Base-by-base conservation (phyloP, 2,329 filamentous ascomycete species). In the Sclerotinia minor region DNA sequence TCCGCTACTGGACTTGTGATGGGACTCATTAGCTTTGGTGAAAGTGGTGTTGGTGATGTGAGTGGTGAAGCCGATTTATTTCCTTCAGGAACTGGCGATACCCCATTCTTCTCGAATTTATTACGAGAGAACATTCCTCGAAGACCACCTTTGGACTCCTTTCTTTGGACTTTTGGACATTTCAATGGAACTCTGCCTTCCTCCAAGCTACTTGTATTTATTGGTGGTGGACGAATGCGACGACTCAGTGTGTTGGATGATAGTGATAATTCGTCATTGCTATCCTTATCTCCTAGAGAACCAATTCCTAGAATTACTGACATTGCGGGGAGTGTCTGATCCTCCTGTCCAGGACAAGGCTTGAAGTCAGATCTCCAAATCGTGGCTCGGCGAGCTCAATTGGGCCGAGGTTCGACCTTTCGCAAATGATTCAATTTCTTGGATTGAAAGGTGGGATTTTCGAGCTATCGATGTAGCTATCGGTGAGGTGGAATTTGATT, bases 71-170 rank as follows among this genome's bases (percentile, higher is more conserved):
- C 19, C 38, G 69, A 64, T 19, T 68, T 50, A 0, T 60, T 13
- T 53, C 74, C 70, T 61, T 75, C 73, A 26, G 57, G 21, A 15
- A 73, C 65, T n/a, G 72, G 68, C 4, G 67, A 69, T 26, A 73
- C 59, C 21, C 67, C 29, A 47, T 50, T 61, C 47, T 73, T 75
- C 11, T 75, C 73, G 1, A 61, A n/a, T 65, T 74, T 75, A 41
- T 72, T 74, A 38, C 72, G 67, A 32, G 68, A 74, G 57, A 77
- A 77, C n/a, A 77, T 74, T 19, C 71, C 73, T 52, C 75, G 69
- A 26, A 77, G 60, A 41, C 74, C 73, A 21, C 73, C 72, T 68
- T 73, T 76, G 1, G 75, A 76, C 24, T 73, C 70, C 26, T 64
- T 64, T 17, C 70, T 68, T 29, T 74, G 70, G 11, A 76, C 17